A percentile compares a stretch with the other conserved stretches of the same genome.
phyloP scores from a whole-genome alignment of 2,329 filamentous ascomycete genomes.

The Trichoderma polysporum region DNA sequence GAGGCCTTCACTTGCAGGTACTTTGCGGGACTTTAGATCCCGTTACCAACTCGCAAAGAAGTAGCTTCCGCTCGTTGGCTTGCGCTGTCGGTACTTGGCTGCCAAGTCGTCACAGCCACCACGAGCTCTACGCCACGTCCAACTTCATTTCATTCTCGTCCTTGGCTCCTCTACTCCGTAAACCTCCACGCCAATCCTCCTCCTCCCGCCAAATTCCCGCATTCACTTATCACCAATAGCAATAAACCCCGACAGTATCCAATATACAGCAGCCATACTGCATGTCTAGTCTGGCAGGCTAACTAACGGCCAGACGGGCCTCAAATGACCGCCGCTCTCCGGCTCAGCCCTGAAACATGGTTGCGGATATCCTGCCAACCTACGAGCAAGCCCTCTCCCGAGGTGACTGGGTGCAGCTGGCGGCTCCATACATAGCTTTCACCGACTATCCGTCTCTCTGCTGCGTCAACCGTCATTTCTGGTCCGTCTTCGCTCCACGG shows the following conservation, averaged over 20 bases:
- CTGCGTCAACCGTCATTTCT: slow-evolving; percentile 49
- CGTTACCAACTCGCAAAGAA: background rate
- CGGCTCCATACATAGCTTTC: slow-evolving; percentile 44
- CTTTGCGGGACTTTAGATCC: background rate
- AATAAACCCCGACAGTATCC: too few relatives aligned
- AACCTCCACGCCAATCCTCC: background rate
- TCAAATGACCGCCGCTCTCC: background rate
- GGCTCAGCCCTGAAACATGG: slow-evolving; percentile 26
- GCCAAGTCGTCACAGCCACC: slow-evolving; percentile 4
- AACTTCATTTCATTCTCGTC: background rate
- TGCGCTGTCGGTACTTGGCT: background rate
- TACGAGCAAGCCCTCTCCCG: slow-evolving; percentile 51
- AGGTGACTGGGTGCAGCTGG: slow-evolving; percentile 50
- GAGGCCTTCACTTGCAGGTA: background rate
- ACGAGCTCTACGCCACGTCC: background rate
- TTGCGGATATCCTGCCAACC: slow-evolving; percentile 44
- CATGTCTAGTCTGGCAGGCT: background rate
- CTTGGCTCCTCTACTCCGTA: background rate
- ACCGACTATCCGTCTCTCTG: slow-evolving; percentile 48
- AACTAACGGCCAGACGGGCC: background rate
- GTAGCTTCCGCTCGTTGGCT: background rate
- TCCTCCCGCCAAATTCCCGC: background rate
- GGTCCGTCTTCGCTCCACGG: slow-evolving; percentile 49
- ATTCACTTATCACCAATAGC: background rate
- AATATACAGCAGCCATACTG: background rate